Base-by-base conservation (phyloP, 805 yeast species). In the Candida qinlingensis region DNA sequence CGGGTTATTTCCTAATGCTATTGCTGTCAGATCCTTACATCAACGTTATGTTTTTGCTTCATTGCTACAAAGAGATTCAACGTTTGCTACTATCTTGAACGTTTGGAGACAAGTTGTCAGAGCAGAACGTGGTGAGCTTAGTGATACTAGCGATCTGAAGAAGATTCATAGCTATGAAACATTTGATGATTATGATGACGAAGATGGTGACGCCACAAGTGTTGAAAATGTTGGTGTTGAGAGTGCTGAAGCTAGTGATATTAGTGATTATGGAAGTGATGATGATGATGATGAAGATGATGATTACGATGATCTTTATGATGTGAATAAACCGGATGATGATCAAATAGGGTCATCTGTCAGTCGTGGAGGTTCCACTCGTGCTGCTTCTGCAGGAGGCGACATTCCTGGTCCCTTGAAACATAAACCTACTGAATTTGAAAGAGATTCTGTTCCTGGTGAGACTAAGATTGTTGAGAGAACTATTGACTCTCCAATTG, bases 1-100 rank as follows among this genome's bases (percentile, higher is more conserved):
- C 4, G 96, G 94, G 0, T 70, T 92, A 10, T 89, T 92, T 60
- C 96, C 96, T 33, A 92, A 91, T 63, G 97, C 95, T 1, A 87
- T 92, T 37, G 49, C 53, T 8, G 54, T 59, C 7, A 61, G 59
- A 41, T 56, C 61, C 7, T 33, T 59, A 60, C 63, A 78, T 73
- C 66, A 77, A 75, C 81, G 79, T 52, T 87, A 90, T 57, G 76
- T 79, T 12, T 91, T 92, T 72, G 97, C 96, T 6, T 87, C 94
- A 48, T 88, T 92, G 58, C 70, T 88, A 7, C 77, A 89, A 2
- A 75, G 97, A 47, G 97, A 92, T 64, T 42, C 67, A 1, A 67
- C 73, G 1, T 73, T 71, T 54, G 74, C 72, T 46, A 62, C 79
- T 35, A 75, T 87, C 45, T 72, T 79, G 5, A 76, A 73, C 43